Conservation (phyloP, 2,329 filamentous ascomycete genomes). For the Gnomoniopsis sp. region DNA sequence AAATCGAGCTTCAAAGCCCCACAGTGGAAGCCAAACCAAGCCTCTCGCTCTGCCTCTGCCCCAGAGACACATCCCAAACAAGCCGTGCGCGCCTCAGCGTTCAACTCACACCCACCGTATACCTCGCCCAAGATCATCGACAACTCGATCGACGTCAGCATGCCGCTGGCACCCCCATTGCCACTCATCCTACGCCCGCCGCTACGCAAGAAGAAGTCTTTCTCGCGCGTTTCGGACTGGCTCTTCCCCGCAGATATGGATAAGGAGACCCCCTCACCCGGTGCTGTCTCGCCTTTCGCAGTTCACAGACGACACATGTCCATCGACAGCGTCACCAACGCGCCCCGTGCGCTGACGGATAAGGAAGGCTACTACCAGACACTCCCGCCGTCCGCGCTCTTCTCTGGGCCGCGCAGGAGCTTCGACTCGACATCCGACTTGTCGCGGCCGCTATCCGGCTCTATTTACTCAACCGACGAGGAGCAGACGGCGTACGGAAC, state of each 20-base stretch:
- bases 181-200: conserved; percentile 58
- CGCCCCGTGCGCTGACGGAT: conserved; percentile 47
- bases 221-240: conserved; percentile 60
- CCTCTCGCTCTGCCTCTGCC: background rate
- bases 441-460: conserved; percentile 32
- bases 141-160: conserved; percentile 28
- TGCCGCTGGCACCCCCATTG: conserved; percentile 50
- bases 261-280: background rate
- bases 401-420: conserved; percentile 33
- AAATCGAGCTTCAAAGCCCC: conserved; percentile 4
- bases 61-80: conserved; percentile 22
- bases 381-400: conserved; percentile 34
- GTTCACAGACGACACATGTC: conserved; percentile 35
- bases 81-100: conserved; percentile 26
- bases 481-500: conserved; percentile 19
- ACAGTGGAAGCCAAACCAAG: conserved; percentile 25
- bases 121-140: conserved; percentile 10
- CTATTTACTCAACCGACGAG: conserved; percentile 48
- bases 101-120: conserved; percentile 23
- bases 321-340: conserved; percentile 52
- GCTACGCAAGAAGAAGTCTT: conserved; percentile 64
- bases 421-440: conserved; percentile 38
- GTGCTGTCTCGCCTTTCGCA: conserved; percentile 28
- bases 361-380: conserved; percentile 59
- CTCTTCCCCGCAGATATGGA: conserved; percentile 42